A percentile compares a stretch with the other conserved stretches of the same genome.
These are phyloP conservation scores for Neofusicoccum sp. DNA, from an alignment of 2,329 filamentous ascomycete genomes.

Conservation along the genomic window DNA sequence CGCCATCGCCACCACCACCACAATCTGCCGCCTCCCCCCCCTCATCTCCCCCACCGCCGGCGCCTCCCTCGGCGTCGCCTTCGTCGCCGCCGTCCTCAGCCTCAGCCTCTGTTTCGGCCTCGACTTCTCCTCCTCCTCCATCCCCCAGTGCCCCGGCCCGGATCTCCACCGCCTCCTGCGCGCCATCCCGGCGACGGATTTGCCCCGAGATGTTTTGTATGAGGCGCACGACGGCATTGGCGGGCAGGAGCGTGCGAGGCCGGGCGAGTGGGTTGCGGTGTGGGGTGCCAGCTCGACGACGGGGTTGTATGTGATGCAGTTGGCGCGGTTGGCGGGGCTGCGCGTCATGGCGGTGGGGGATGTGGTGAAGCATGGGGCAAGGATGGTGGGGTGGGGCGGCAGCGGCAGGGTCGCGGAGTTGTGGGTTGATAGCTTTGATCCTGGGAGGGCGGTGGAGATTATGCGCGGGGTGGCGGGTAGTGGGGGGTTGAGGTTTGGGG, in stretches of 20 bases:
- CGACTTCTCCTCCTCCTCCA: slow-evolving; percentile 52
- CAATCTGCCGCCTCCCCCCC: slow-evolving; percentile 61
- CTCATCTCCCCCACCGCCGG: slow-evolving; percentile 52
- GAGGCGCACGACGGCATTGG: slow-evolving; percentile 62
- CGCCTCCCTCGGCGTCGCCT: slow-evolving; percentile 67
- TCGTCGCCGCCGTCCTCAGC: slow-evolving; percentile 65
- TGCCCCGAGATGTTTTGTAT: slow-evolving; percentile 61
- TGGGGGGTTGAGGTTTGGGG: not conserved
- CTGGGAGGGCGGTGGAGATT: slow-evolving; percentile 4
- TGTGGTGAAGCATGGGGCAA: slow-evolving; percentile 57
- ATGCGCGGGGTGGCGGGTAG: not conserved
- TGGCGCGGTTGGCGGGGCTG: slow-evolving; percentile 65
- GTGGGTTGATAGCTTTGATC: slow-evolving; percentile 5
- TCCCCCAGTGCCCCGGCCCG: slow-evolving; percentile 47
- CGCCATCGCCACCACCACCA: slow-evolving; percentile 63
- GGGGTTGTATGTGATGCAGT: slow-evolving; percentile 63
- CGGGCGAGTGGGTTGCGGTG: slow-evolving; percentile 68
- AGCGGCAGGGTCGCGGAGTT: not conserved
- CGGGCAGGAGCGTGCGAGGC: slow-evolving; percentile 52
- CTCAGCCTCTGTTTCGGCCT: slow-evolving; percentile 69
- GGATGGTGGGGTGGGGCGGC: not conserved
- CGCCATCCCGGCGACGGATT: slow-evolving; percentile 42
- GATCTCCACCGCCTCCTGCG: slow-evolving; percentile 57
- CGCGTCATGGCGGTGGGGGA: slow-evolving; percentile 66
- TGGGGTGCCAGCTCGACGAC: slow-evolving; percentile 70